These are phyloP conservation scores for Rhynchosporium agropyri DNA, from an alignment of 2,329 filamentous ascomycete genomes.

Conservation along the genomic window DNA sequence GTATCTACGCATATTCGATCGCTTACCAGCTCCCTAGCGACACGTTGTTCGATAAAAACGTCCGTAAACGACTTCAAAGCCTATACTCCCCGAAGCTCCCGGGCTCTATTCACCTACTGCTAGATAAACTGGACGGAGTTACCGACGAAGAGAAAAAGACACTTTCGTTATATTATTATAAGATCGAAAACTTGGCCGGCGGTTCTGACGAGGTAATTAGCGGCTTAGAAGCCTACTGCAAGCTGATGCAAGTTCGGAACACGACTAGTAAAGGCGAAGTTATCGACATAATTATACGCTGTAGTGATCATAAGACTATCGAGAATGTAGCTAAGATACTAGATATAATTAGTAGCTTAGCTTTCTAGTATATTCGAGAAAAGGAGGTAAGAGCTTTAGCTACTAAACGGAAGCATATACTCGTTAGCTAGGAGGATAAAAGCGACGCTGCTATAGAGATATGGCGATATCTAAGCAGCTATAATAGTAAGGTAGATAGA, in stretches of 20 bases:
- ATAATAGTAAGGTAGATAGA: neutral
- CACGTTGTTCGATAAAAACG: neutral
- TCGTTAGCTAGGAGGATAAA: neutral
- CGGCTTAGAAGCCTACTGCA: neutral
- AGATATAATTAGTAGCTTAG: neutral
- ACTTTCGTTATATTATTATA: neutral
- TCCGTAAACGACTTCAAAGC: neutral
- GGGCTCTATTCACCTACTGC: neutral
- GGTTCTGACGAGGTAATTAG: neutral
- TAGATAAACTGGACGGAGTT: neutral
- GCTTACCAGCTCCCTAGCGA: neutral
- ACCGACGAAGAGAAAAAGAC: neutral
- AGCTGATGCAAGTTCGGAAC: neutral
- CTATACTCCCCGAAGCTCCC: neutral
- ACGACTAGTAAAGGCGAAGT: neutral
- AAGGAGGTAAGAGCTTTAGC: neutral
- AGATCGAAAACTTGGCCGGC: neutral
- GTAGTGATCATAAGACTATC: neutral
- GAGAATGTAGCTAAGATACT: neutral
- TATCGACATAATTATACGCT: neutral
- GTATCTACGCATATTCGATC: neutral
- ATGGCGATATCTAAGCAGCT: neutral
- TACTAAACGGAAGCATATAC: neutral
- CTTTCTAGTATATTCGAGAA: neutral
- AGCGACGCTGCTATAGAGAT: neutral